These are phyloP conservation scores for Tetrastigma voinierianum DNA, from an alignment of 164 flowering plant genomes.

Conservation along the genomic window DNA sequence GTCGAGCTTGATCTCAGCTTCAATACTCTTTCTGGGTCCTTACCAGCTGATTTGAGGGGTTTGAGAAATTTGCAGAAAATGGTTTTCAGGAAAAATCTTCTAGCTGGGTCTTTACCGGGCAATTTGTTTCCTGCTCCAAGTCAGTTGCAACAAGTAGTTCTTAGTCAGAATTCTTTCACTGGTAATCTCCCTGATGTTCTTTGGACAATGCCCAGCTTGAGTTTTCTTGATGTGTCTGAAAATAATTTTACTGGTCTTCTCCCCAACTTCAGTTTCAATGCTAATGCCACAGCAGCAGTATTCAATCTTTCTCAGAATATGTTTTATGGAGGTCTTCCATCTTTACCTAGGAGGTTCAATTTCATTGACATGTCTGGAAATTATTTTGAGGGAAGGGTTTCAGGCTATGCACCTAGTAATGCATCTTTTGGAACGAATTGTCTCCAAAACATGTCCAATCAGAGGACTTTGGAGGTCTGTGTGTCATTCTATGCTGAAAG, in stretches of 20 bases:
- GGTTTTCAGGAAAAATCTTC: conserved; percentile 25
- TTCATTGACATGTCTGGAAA: conserved; percentile 36
- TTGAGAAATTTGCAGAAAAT: conserved; percentile 37
- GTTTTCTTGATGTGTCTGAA: conserved; percentile 37
- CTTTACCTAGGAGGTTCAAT: conserved; percentile 22
- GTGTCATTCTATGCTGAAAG: conserved; percentile 52
- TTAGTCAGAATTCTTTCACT: conserved; percentile 30
- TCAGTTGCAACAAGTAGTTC: conserved; percentile 31
- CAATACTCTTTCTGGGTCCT: conserved; percentile 37
- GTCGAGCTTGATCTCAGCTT: conserved; percentile 49
- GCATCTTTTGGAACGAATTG: conserved; percentile 60
- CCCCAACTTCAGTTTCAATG: conserved; percentile 19
- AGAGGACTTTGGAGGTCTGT: conserved; percentile 58
- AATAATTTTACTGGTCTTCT: conserved; percentile 43
- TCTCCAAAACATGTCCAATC: conserved; percentile 53
- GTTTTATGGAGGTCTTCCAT: conserved; percentile 41
- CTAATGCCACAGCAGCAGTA: conserved; percentile 21
- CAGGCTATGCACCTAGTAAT: conserved; percentile 25
- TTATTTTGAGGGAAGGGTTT: conserved; percentile 48
- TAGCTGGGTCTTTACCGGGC: conserved; percentile 32
- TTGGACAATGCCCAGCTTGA: conserved; percentile 32
- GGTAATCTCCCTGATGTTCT: conserved; percentile 32
- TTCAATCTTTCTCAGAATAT: conserved; percentile 37
- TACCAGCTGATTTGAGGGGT: conserved; percentile 36
- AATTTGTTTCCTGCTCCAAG: conserved; percentile 22